Evolutionary conservation across 129 eudicot species (phyloP), one percentile per base, ranked within the genome.

Genomic region (Logfia minima): DNA sequence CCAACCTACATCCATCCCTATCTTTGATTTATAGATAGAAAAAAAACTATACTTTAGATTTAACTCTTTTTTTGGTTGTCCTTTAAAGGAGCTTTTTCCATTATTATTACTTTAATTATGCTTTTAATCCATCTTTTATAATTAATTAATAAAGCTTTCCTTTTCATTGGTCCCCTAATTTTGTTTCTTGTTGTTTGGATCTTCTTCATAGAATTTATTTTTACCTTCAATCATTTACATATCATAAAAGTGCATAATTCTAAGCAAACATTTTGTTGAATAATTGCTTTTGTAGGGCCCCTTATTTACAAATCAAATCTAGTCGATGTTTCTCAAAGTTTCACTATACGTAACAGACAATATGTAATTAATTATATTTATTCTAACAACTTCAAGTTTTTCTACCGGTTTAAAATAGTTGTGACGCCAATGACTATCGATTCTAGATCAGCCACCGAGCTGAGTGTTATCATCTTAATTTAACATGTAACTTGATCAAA

Each of bases 21-120:
- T 71, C 83, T 71, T 84, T 79, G 79, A 75, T 68, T 75, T 75
- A 82, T 76, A 72, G 53, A 71, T 80, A 83, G 77, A 31, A 29
- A 29, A 24, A 24, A 0, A 24, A 24, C 35, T 32, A 8, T 39
- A 39, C 84, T 76, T 82, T 79, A 79, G 74, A 71, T 29, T 75
- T 51, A 52, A 23, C 69, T 76, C 78, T 67, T 70, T 83, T 83
- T 85, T 83, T 77, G 37, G 35, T 67, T 83, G 61, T 78, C 72
- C 55, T 31, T 80, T 80, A 83, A 83, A 85, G 92, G 80, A 73
- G 77, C 90, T 90, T 85, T 87, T 86, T 80, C 85, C 86, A 82
- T 88, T 62, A 66, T 52, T 76, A 32, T 60, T 76, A 76, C 43
- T 74, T 69, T 65, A 65, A 32, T 17, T 67, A 31, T 55, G 60